Percentiles rank a stretch among this genome's conserved stretches.
Evolutionary conservation across 2,329 filamentous ascomycete species (phyloP).

Genomic region (Chaetomium strumarium): DNA sequence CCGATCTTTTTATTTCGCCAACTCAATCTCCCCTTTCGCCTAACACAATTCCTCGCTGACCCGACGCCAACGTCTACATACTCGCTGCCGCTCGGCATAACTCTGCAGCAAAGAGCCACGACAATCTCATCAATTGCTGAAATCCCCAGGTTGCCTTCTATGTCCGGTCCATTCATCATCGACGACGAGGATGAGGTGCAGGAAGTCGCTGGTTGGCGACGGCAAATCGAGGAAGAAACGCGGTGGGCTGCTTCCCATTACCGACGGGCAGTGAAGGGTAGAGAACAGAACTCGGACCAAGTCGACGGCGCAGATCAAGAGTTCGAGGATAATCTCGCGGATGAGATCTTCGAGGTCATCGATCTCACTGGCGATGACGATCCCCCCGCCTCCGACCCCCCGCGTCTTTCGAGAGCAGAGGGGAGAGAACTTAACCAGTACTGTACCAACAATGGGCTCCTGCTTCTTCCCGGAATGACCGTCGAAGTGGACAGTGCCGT

Average conservation of each 20-base stretch:
- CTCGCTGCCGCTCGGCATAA: no score
- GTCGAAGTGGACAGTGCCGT: slow-evolving; percentile 4
- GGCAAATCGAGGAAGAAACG: background rate
- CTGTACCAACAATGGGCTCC: background rate
- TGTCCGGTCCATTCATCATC: background rate
- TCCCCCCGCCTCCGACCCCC: background rate
- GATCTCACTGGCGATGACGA: slow-evolving; percentile 16
- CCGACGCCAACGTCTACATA: no score
- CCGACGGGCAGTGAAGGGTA: background rate
- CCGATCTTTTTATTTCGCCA: no score
- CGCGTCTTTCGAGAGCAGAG: background rate
- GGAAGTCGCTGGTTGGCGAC: background rate
- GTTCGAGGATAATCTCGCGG: slow-evolving; percentile 10
- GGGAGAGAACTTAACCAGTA: background rate
- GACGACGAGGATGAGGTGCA: slow-evolving; percentile 13
- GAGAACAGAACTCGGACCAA: background rate
- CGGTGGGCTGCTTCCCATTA: background rate
- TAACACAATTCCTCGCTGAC: no score
- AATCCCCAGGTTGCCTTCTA: background rate
- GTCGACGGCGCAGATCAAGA: background rate
- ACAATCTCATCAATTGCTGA: background rate
- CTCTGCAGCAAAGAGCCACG: no score
- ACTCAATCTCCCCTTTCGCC: no score
- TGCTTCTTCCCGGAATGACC: background rate
- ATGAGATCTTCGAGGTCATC: slow-evolving; percentile 10